A percentile compares a stretch with the other conserved stretches of the same genome.
Conservation (phyloP, 1,284 basidiomycete species). For the Trichosporon sp. region DNA sequence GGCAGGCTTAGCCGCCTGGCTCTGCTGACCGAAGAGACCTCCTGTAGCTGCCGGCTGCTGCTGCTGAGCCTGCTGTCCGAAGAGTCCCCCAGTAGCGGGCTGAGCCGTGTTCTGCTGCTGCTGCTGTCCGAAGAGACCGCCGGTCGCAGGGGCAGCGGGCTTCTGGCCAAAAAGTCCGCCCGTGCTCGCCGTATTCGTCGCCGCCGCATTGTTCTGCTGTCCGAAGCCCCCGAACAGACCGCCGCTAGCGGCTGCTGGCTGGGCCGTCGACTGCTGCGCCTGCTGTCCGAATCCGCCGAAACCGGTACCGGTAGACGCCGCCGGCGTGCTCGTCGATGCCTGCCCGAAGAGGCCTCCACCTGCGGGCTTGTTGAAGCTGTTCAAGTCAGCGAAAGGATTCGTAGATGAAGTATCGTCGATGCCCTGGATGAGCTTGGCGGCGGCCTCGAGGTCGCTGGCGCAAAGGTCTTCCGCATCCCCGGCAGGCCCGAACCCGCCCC, state of each 20-base stretch:
- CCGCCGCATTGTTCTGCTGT: slow-evolving; percentile 23
- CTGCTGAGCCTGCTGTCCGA: slow-evolving; percentile 25
- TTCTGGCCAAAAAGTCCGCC: slow-evolving; percentile 38
- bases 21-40: slow-evolving; percentile 18
- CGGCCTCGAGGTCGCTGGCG: too few species aligned
- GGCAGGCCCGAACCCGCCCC: not conserved
- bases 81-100: slow-evolving; percentile 13
- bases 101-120: slow-evolving; percentile 22
- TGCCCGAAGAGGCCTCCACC: not conserved
- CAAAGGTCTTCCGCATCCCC: too few species aligned
- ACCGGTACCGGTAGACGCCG: slow-evolving; percentile 24
- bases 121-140: slow-evolving; percentile 32
- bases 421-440: too few species aligned
- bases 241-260: slow-evolving; percentile 18
- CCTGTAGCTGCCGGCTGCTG: slow-evolving; percentile 5
- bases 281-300: slow-evolving; percentile 45
- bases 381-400: not conserved
- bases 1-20: slow-evolving; percentile 12
- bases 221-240: slow-evolving; percentile 27
- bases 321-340: slow-evolving; percentile 23
- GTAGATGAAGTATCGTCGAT: too few species aligned
- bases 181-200: slow-evolving; percentile 13
- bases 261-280: slow-evolving; percentile 23
- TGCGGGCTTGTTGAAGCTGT: slow-evolving; percentile 21
- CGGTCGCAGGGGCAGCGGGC: slow-evolving; percentile 21